These are phyloP conservation scores for Quillaja saponaria DNA, from an alignment of 306 rosid genomes.

Conservation along the genomic window DNA sequence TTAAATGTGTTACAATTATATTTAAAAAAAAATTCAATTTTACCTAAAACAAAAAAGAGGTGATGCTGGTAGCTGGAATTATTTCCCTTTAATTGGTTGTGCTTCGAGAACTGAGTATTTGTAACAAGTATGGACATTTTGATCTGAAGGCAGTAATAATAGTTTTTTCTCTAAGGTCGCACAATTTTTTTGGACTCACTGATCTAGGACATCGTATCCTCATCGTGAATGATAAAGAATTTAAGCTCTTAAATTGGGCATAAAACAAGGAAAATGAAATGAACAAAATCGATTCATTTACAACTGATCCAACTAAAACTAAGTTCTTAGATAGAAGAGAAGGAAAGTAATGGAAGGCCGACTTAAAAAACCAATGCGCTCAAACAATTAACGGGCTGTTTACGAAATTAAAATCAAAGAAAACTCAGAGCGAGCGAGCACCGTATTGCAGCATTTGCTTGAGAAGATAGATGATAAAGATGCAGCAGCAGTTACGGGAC, in stretches of 20 bases:
- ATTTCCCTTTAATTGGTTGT: neutral
- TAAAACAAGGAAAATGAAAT: slow-evolving; percentile 2
- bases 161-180: too few relatives aligned
- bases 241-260: neutral
- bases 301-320: neutral
- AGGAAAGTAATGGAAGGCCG: neutral
- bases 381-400: neutral
- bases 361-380: neutral
- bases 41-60: neutral
- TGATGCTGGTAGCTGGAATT: slow-evolving; percentile 1
- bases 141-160: too few relatives aligned
- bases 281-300: neutral
- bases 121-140: neutral
- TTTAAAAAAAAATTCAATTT: neutral
- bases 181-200: too few relatives aligned
- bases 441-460: slow-evolving; percentile 15
- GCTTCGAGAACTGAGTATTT: neutral
- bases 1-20: neutral
- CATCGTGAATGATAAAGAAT: too few relatives aligned
- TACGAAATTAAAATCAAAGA: neutral
- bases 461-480: slow-evolving; percentile 15
- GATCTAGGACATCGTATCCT: too few relatives aligned
- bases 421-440: neutral
- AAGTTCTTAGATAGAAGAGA: slow-evolving; percentile 12
- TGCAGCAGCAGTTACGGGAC: slow-evolving; percentile 31